These are phyloP conservation scores for Nasturtium officinale DNA, from an alignment of 345 rosid genomes.

Conservation along the genomic window DNA sequence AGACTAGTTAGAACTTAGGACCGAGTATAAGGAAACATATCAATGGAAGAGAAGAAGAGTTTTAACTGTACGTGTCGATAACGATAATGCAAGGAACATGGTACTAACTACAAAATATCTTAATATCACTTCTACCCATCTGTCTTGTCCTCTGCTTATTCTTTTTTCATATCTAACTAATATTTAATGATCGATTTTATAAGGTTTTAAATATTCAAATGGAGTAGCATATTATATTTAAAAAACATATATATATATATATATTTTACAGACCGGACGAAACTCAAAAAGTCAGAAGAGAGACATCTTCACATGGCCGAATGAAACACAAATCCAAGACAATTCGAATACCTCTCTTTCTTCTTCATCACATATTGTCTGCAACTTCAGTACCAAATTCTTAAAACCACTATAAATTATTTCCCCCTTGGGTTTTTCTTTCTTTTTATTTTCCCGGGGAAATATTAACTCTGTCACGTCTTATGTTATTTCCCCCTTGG, in stretches of 20 bases:
- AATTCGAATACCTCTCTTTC: slow-evolving; percentile 22
- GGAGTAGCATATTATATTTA: not conserved
- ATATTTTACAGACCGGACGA: slow-evolving; percentile 26
- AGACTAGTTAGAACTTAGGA: not conserved
- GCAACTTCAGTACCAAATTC: slow-evolving; percentile 19
- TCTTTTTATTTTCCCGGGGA: not conserved
- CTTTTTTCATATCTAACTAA: slow-evolving; percentile 13
- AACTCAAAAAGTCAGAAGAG: slow-evolving; percentile 42
- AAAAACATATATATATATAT: not conserved
- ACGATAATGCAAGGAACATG: slow-evolving; percentile 40
- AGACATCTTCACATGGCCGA: slow-evolving; percentile 41
- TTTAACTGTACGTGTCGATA: slow-evolving; percentile 18
- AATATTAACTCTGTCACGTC: slow-evolving; percentile 7
- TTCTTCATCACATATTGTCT: slow-evolving; percentile 20
- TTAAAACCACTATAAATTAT: not conserved
- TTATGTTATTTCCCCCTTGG: slow-evolving; percentile 30
- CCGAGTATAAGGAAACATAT: not conserved
- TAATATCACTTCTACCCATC: not conserved
- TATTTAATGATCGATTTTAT: slow-evolving; percentile 31
- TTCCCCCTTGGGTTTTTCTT: not conserved
- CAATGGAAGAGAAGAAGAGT: not conserved
- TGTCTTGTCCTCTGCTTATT: slow-evolving; percentile 23
- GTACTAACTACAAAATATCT: slow-evolving; percentile 21
- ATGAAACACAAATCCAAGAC: slow-evolving; percentile 32
- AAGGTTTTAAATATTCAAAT: slow-evolving; percentile 5